These are phyloP conservation scores for Smittium mucronatum DNA, from an alignment of 371 early-diverging fungal genomes.

Conservation along the genomic window DNA sequence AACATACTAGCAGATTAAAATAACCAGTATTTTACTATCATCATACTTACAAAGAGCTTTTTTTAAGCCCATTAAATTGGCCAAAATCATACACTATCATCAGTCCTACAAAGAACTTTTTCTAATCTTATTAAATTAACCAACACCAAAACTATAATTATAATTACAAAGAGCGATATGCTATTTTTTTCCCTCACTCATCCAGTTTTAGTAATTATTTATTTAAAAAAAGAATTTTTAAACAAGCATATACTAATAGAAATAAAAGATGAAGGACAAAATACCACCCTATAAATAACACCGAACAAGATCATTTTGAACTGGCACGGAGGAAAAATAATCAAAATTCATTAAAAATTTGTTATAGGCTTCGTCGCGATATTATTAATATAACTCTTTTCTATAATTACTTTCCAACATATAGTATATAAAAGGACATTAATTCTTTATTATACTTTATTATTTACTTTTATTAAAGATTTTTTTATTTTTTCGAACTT, in stretches of 20 bases:
- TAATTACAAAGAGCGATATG: neutral
- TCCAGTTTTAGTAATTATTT: neutral
- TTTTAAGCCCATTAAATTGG: no score
- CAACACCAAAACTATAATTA: neutral
- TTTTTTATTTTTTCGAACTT: no score
- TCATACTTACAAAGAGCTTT: no score
- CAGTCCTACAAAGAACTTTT: neutral
- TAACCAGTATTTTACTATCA: no score
- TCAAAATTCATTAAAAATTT: neutral
- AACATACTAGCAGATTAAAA: no score
- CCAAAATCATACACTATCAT: no score
- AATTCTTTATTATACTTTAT: neutral
- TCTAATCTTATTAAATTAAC: neutral
- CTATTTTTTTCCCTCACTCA: neutral
- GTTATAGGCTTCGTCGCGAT: neutral
- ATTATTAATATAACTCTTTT: neutral
- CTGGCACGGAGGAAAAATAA: neutral
- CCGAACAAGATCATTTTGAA: neutral
- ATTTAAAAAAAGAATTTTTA: neutral
- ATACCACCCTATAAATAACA: neutral
- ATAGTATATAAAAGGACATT: neutral
- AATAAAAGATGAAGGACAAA: neutral
- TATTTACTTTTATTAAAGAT: neutral
- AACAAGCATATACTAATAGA: neutral
- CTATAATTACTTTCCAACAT: neutral